Evolutionary conservation across 2,329 filamentous ascomycete species (phyloP), one percentile per base, ranked within the genome.

Genomic region (Aspergillus sp.): DNA sequence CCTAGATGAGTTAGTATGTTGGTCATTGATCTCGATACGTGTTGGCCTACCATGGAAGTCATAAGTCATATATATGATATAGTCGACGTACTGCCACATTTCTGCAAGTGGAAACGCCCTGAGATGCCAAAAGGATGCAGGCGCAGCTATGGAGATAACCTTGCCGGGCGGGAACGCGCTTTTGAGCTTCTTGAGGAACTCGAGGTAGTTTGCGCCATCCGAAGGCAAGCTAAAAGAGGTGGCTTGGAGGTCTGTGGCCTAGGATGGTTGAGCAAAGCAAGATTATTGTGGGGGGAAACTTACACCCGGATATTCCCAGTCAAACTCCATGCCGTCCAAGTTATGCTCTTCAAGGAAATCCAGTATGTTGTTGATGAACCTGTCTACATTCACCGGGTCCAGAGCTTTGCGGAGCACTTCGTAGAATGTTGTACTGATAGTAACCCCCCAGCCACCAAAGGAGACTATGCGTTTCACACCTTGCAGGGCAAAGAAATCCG

Each of bases 361-460:
- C 56, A 73, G 63, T 40, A 77, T 56, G 61, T 77, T 76, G 17
- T 67, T 59, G 7, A 70, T 64, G 41, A 82, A 7, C 65, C 59
- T 0, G 33, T 58, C 56, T 6, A 77, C 70, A 58, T 83, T 81
- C 0, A 56, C 70, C 1, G 68, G 64, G 62, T 64, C 56, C 23
- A 68, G 68, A 40, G 70, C 59, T 4, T 74, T 57, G 15, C 78
- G 70, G 47, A 80, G 74, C 43, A 80, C 74, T 19, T 58, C 43
- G 53, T 72, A 78, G 0, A 74, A 76, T 3, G 52, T 65, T 0
- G 71, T 66, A 1, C 68, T 64, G 0, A 77, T 79, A 2, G 72
- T 77, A 57, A 76, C 75, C 15, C 66, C 68, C 80, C 79, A 80
- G 24, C 79, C 79, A 19, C 79, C 78, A 61, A 81, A 73, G 0